Conservation (phyloP, 768 basidiomycete species). For the Kwoniella dendrophila region DNA sequence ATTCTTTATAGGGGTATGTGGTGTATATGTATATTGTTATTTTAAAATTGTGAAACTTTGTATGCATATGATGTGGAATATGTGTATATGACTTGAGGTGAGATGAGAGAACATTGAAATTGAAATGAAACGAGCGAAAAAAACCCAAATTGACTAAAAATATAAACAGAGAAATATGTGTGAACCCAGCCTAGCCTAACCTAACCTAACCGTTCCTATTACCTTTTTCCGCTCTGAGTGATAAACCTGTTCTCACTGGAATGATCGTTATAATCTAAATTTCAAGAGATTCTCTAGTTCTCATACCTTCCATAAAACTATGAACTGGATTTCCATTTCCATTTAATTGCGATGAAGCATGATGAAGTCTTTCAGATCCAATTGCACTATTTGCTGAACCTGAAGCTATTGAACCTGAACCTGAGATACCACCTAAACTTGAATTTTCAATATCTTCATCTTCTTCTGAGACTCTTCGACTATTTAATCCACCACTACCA, state of each 20-base stretch:
- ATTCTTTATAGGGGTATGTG: background rate
- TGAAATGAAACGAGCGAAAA: too few species aligned
- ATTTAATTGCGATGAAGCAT: slow-evolving; percentile 1
- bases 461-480: slow-evolving; percentile 24
- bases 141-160: background rate
- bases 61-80: too few species aligned
- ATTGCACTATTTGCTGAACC: slow-evolving; percentile 7
- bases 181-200: background rate
- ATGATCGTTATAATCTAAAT: slow-evolving; percentile 12
- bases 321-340: background rate
- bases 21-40: background rate
- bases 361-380: slow-evolving; percentile 14
- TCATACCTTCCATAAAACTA: slow-evolving; percentile 28
- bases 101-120: background rate
- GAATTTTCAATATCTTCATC: slow-evolving; percentile 21
- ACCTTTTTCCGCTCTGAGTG: background rate
- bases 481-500: slow-evolving; percentile 10
- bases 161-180: background rate
- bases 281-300: slow-evolving; percentile 46
- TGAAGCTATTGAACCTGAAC: slow-evolving; percentile 19
- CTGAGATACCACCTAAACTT: slow-evolving; percentile 15
- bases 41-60: too few species aligned
- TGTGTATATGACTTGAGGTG: slow-evolving; percentile 8
- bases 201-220: background rate
- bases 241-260: background rate